A percentile compares a stretch with the other conserved stretches of the same genome.
These are phyloP conservation scores for Sphaerulina vaccinii DNA, from an alignment of 2,329 filamentous ascomycete genomes.

Conservation along the genomic window DNA sequence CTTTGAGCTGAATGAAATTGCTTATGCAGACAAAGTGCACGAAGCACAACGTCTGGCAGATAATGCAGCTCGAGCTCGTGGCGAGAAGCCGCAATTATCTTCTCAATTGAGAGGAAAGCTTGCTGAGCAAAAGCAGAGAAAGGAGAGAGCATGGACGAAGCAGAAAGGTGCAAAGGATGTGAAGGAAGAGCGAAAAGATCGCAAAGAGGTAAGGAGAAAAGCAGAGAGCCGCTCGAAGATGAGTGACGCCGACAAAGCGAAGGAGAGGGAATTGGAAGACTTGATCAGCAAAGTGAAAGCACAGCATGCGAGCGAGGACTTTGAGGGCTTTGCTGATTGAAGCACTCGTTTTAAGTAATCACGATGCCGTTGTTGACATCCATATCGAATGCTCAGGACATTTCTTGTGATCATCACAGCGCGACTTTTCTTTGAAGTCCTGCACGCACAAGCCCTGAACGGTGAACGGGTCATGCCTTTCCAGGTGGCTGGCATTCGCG, in stretches of 20 bases:
- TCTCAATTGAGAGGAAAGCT: conserved; percentile 34
- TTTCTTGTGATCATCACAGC: too few relatives aligned
- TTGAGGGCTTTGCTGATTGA: conserved; percentile 32
- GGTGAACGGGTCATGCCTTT: too few relatives aligned
- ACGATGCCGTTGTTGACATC: too few relatives aligned
- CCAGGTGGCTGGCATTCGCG: too few relatives aligned
- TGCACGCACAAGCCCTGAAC: too few relatives aligned
- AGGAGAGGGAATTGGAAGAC: conserved; percentile 35
- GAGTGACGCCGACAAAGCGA: conserved; percentile 32
- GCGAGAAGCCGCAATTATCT: conserved; percentile 27
- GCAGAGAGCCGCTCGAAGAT: conserved; percentile 35
- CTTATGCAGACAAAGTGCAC: conserved; percentile 47
- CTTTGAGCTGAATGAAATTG: conserved; percentile 41
- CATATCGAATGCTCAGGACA: too few relatives aligned
- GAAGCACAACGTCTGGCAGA: conserved; percentile 45
- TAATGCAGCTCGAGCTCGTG: conserved; percentile 30
- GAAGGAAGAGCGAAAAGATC: conserved; percentile 36
- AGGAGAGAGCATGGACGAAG: conserved; percentile 40
- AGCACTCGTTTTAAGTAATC: neutral
- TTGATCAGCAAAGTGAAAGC: conserved; percentile 37
- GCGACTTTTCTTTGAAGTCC: too few relatives aligned
- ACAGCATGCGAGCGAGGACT: conserved; percentile 26
- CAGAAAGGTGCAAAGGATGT: conserved; percentile 40
- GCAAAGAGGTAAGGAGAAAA: conserved; percentile 36
- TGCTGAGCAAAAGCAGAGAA: conserved; percentile 31